Evolutionary conservation across 306 rosid genomes (phyloP).

Genomic region (Macrotyloma uniflorum): DNA sequence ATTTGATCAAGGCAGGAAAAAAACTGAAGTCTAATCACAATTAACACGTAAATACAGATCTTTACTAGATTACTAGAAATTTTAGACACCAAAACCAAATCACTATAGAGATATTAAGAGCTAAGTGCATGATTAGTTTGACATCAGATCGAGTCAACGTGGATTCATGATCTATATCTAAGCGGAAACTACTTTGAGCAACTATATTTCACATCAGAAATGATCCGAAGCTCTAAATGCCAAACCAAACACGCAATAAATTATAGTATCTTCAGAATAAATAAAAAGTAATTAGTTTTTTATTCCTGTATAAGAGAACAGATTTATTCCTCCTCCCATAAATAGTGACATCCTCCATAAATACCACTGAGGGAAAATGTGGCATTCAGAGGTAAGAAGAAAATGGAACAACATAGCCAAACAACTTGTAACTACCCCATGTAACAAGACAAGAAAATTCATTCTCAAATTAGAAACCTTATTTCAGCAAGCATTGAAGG

Average conservation of each 20-base stretch:
- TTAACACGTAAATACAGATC: neutral
- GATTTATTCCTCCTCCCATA: conserved; percentile 27
- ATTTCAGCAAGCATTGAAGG: neutral
- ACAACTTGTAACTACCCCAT: conserved; percentile 11
- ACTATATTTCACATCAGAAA: no score
- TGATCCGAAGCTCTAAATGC: no score
- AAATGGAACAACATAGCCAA: conserved; percentile 11
- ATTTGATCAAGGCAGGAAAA: conserved; percentile 1
- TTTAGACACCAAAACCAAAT: conserved; percentile 10
- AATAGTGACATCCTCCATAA: conserved; percentile 25
- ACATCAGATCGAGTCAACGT: no score
- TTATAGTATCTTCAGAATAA: conserved; percentile 5
- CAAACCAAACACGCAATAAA: neutral
- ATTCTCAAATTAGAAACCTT: neutral
- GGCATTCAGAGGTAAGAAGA: conserved; percentile 18
- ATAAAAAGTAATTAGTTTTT: conserved; percentile 5
- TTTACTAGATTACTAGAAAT: conserved; percentile 17
- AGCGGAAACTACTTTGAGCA: no score
- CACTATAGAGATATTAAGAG: neutral
- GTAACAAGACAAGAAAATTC: neutral
- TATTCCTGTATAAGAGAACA: conserved; percentile 1
- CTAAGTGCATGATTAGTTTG: no score
- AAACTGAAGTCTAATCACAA: neutral
- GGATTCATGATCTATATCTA: no score
- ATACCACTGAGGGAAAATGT: conserved; percentile 8